phyloP scores from a whole-genome alignment of 371 early-diverging fungal species.

The Coemansia sp. region DNA sequence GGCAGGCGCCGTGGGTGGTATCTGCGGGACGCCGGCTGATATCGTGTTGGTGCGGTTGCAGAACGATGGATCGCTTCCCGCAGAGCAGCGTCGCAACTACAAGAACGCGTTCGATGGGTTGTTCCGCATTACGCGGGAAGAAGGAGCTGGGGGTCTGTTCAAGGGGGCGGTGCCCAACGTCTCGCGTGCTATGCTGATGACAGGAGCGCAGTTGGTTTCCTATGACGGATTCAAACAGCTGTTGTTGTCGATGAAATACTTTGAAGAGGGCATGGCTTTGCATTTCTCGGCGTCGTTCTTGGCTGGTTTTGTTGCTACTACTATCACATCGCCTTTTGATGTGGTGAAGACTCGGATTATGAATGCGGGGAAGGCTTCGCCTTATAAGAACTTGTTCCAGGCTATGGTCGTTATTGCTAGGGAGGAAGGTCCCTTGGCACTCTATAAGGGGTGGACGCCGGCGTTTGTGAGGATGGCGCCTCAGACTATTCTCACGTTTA shows the following conservation, averaged over 20 bases:
- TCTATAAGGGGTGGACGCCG: constrained; percentile 90
- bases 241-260: constrained; percentile 59
- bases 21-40: constrained; percentile 83
- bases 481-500: constrained; percentile 85
- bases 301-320: constrained; percentile 87
- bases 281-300: constrained; percentile 79
- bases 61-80: constrained; percentile 73
- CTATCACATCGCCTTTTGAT: constrained; percentile 85
- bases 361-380: constrained; percentile 58
- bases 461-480: constrained; percentile 80
- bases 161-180: constrained; percentile 75
- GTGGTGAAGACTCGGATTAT: constrained; percentile 90
- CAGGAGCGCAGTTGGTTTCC: constrained; percentile 69
- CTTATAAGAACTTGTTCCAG: constrained; percentile 44
- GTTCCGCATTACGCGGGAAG: constrained; percentile 63
- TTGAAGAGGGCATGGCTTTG: constrained; percentile 64
- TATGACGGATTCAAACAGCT: constrained; percentile 73
- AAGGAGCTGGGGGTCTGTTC: constrained; percentile 66
- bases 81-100: constrained; percentile 67
- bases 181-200: constrained; percentile 77
- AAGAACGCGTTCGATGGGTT: constrained; percentile 77
- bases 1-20: constrained; percentile 78
- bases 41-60: constrained; percentile 83
- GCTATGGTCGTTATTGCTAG: constrained; percentile 63
- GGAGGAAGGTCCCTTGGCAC: constrained; percentile 71